Conservation (phyloP, 805 yeast species). For the Kuraishia piskuri region DNA sequence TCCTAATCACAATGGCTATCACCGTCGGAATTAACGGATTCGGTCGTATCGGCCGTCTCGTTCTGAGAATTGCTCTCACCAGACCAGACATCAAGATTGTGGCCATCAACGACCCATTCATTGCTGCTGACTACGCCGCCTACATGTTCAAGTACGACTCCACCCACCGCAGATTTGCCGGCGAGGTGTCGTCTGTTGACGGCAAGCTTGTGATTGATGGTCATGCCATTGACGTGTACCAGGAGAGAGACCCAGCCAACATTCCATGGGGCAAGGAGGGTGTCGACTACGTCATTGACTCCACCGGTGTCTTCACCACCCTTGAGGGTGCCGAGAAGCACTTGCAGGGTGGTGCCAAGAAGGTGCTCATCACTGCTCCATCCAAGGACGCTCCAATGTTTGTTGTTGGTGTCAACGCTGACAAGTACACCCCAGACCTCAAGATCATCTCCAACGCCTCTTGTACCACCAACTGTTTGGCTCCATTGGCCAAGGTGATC, state of each 20-base stretch:
- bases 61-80: conserved; percentile 68
- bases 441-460: conserved; percentile 85
- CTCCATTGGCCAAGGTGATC: conserved; percentile 87
- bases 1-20: conserved; percentile 36
- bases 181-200: conserved; percentile 55
- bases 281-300: conserved; percentile 83
- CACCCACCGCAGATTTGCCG: conserved; percentile 80
- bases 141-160: conserved; percentile 95
- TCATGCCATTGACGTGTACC: conserved; percentile 54
- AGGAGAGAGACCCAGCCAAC: conserved; percentile 77
- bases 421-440: conserved; percentile 67
- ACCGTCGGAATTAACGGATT: conserved; percentile 89
- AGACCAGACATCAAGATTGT: conserved; percentile 74
- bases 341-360: conserved; percentile 87
- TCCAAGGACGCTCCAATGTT: conserved; percentile 93
- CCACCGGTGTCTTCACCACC: conserved; percentile 91
- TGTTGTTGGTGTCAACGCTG: conserved; percentile 85
- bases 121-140: conserved; percentile 83
- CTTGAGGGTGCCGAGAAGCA: conserved; percentile 76
- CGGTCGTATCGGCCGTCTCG: conserved; percentile 92
- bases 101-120: conserved; percentile 89
- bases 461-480: conserved; percentile 93
- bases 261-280: conserved; percentile 85
- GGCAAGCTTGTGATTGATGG: conserved; percentile 62
- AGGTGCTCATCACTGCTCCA: conserved; percentile 92